These are phyloP conservation scores for Dalbergia cochinchinensis DNA, from an alignment of 306 rosid species.

Conservation along the genomic window DNA sequence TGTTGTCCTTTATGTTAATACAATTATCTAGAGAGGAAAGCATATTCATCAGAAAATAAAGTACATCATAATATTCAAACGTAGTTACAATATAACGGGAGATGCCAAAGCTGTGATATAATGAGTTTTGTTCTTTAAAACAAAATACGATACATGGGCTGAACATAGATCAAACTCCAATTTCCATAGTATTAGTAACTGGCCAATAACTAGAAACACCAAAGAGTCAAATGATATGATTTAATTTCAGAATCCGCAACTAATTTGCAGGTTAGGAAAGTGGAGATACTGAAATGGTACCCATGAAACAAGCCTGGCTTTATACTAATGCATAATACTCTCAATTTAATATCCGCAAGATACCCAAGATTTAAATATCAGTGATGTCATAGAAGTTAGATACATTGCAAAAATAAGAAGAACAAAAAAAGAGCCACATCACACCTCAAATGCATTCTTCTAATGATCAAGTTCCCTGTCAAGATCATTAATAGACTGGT, in stretches of 20 bases:
- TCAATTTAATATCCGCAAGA: neutral
- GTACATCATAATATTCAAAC: neutral
- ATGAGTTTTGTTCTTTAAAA: neutral
- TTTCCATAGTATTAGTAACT: neutral
- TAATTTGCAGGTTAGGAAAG: slow-evolving; percentile 14
- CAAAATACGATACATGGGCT: neutral
- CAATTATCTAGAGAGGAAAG: slow-evolving; percentile 1
- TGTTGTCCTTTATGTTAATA: slow-evolving; percentile 13
- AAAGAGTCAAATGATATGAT: neutral
- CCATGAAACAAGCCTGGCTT: neutral
- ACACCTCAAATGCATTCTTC: slow-evolving; percentile 83
- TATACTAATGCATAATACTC: neutral
- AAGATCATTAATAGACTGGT: slow-evolving; percentile 90
- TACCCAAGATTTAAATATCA: neutral
- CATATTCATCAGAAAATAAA: neutral
- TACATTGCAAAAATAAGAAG: neutral
- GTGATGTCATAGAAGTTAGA: neutral
- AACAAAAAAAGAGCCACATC: slow-evolving; percentile 6
- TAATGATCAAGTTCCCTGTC: slow-evolving; percentile 84
- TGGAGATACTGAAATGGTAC: neutral
- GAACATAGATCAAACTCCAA: slow-evolving; percentile 17
- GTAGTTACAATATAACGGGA: neutral
- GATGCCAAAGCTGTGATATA: neutral
- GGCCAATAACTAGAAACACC: neutral
- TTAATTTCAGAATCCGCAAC: slow-evolving; percentile 16